These are phyloP conservation scores for Fusarium coffeatum DNA, from an alignment of 2,329 filamentous ascomycete species.

Conservation along the genomic window DNA sequence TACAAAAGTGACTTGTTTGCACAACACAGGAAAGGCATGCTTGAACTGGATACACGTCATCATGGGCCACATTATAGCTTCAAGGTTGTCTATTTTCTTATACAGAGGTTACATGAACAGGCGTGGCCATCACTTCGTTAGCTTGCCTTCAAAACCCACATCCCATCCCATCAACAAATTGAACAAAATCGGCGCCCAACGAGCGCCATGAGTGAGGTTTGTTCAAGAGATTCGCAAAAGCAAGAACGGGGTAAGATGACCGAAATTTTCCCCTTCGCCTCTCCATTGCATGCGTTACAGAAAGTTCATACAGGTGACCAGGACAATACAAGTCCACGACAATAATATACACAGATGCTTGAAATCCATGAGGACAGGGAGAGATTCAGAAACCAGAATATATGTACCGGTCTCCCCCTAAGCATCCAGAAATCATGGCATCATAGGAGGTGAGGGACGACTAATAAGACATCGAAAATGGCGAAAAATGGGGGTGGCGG, in stretches of 20 bases:
- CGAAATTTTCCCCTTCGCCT: constrained; percentile 20
- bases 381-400: constrained; percentile 20
- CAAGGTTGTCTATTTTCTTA: constrained; percentile 50
- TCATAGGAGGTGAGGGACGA: constrained; percentile 42
- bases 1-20: background rate
- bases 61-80: constrained; percentile 22
- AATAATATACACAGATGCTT: constrained; percentile 48
- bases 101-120: constrained; percentile 49
- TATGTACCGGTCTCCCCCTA: constrained; percentile 17
- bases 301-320: constrained; percentile 35
- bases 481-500: constrained; percentile 29
- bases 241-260: constrained; percentile 20
- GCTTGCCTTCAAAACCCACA: constrained; percentile 29
- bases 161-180: constrained; percentile 41
- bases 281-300: constrained; percentile 28
- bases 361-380: constrained; percentile 5
- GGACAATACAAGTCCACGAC: constrained; percentile 31
- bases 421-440: constrained; percentile 20
- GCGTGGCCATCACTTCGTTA: constrained; percentile 37
- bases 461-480: constrained; percentile 49
- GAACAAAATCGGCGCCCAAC: constrained; percentile 20
- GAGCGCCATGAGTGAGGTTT: constrained; percentile 28
- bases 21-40: background rate
- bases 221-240: constrained; percentile 31
- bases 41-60: background rate